Evolutionary conservation across 2,329 filamentous ascomycete genomes (phyloP).

Genomic region (Hirsutella thompsonii): DNA sequence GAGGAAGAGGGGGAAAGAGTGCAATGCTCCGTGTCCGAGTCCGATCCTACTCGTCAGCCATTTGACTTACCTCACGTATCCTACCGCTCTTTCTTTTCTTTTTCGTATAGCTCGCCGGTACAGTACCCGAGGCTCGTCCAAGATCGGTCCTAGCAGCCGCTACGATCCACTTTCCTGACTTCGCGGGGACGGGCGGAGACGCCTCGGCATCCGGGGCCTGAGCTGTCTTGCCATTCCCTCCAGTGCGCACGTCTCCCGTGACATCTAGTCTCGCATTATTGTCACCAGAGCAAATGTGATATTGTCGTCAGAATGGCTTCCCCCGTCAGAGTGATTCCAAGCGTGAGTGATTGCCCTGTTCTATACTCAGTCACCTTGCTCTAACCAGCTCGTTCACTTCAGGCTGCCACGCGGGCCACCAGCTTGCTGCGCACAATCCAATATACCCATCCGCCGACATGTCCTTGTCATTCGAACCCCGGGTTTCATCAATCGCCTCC

Average conservation of each 20-base stretch:
- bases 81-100: not conserved
- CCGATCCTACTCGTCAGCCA: too few species aligned
- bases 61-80: too few species aligned
- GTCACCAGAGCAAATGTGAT: not conserved
- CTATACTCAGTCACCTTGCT: not conserved
- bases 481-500: conserved; percentile 56
- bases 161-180: too few species aligned
- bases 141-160: not conserved
- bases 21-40: too few species aligned
- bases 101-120: not conserved
- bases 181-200: too few species aligned
- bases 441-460: conserved; percentile 74
- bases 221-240: too few species aligned
- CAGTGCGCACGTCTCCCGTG: not conserved
- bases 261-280: not conserved
- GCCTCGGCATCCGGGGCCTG: too few species aligned
- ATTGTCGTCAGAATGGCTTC: conserved; percentile 11
- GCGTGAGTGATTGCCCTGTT: conserved; percentile 12
- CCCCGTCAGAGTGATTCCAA: conserved; percentile 19
- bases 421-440: conserved; percentile 80
- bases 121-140: not conserved
- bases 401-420: conserved; percentile 52
- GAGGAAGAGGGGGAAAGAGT: too few species aligned
- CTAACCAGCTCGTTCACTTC: not conserved
- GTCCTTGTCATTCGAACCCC: conserved; percentile 88